phyloP scores from a whole-genome alignment of 148 eudicot genomes.

The Chenopodium album region DNA sequence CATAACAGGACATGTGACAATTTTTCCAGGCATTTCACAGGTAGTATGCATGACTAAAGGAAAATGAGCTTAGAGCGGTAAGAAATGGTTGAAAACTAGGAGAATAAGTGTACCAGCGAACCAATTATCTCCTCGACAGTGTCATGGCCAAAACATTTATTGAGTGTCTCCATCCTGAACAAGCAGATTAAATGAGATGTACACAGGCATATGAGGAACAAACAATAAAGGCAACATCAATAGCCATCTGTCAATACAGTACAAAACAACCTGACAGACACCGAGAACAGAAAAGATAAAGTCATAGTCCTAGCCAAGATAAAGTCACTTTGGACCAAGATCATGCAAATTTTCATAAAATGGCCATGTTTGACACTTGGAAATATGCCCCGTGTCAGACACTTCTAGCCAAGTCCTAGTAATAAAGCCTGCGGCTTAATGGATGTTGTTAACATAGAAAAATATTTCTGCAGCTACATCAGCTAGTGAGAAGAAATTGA shows the following conservation, averaged over 20 bases:
- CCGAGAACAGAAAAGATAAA: neutral
- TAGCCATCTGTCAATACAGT: neutral
- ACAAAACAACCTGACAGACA: neutral
- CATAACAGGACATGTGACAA: neutral
- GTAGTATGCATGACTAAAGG: neutral
- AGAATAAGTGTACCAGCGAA: slow-evolving; percentile 53
- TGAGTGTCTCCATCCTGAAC: slow-evolving; percentile 65
- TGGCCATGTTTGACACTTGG: no score
- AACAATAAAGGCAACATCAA: neutral
- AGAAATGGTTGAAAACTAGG: neutral
- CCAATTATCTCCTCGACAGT: slow-evolving; percentile 86
- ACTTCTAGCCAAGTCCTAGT: no score
- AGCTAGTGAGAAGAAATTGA: neutral
- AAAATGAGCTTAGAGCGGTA: neutral
- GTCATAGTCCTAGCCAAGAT: no score
- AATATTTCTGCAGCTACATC: no score
- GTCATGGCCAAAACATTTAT: slow-evolving; percentile 77
- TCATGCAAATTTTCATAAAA: no score
- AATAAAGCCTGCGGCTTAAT: no score
- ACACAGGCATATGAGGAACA: neutral
- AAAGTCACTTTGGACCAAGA: no score
- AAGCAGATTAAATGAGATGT: slow-evolving; percentile 18
- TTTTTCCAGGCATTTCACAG: neutral
- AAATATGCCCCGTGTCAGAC: no score
- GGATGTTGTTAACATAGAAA: neutral